Evolutionary conservation across 768 basidiomycete species (phyloP), one percentile per base, ranked within the genome.

Genomic region (Boletus sp.): DNA sequence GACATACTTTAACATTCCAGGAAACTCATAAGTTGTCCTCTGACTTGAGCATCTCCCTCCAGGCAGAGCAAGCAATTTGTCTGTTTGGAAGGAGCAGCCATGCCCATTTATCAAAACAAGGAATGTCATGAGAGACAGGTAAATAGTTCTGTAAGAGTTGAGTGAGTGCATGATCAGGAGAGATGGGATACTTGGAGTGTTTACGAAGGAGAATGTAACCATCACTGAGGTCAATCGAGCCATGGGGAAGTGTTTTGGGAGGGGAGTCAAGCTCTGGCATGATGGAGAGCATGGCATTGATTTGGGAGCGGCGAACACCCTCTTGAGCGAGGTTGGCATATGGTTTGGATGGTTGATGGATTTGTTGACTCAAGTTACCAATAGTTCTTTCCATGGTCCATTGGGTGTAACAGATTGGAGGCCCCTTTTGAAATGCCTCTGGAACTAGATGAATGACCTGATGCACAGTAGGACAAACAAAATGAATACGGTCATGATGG

Each of bases 401-500:
- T n/a, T 40, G 39, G 10, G 39, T 3, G 4, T 15, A 40, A 8
- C 39, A 40, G 14, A 40, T 40, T 40, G 39, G 39, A 0, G 30
- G 46, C 3, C 30, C 46, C 7, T 47, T 47, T 10, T 24, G 41
- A 11, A 52, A 10, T 1, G 51, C 15, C 8, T 52, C 32, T 0
- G 41, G 20, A 12, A 44, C 62, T 4, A 71, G 28, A 53, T 77
- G 76, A 4, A 51, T 11, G 3, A 67, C 36, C 7, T 61, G 56
- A 47, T 77, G 76, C 2, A 75, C 57, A 28, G 56, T 56, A 0
- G 67, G 74, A 0, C 60, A 40, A 10, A 71, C 42, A 44, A 77
- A 70, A 41, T 77, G 74, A 7, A 77, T 15, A 0, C 59, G 63
- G 29, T 71, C 63, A 0, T 48, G 47, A 1, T 46, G 18, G 0